A percentile compares a stretch with the other conserved stretches of the same genome.
Evolutionary conservation across 352 stramenopile species (phyloP).

Genomic region (Globisporangium lucens): DNA sequence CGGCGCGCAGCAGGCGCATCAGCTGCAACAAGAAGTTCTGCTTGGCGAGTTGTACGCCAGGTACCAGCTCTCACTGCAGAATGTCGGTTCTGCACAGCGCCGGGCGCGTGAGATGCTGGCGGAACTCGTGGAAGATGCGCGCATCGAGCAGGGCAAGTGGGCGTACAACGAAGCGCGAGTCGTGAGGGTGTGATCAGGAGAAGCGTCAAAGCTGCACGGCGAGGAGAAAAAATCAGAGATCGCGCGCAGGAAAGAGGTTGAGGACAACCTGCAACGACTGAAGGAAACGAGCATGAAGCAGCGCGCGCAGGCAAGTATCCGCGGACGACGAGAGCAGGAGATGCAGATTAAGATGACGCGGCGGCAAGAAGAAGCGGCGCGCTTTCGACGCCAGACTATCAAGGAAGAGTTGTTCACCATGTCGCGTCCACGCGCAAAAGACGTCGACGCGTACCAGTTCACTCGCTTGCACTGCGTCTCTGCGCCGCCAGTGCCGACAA

Average conservation of each 20-base stretch:
- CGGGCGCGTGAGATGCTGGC: conserved; percentile 53
- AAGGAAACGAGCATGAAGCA: conserved; percentile 41
- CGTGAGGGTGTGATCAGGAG: conserved; percentile 28
- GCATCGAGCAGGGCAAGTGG: conserved; percentile 60
- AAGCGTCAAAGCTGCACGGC: conserved; percentile 29
- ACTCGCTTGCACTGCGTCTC: conserved; percentile 46
- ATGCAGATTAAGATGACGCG: conserved; percentile 22
- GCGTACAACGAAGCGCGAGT: conserved; percentile 30
- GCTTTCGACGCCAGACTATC: conserved; percentile 21
- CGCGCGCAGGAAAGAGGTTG: conserved; percentile 30
- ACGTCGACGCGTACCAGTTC: conserved; percentile 52
- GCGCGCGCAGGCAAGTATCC: conserved; percentile 34
- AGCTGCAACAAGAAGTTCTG: conserved; percentile 31
- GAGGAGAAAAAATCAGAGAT: conserved; percentile 25
- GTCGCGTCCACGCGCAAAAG: conserved; percentile 29
- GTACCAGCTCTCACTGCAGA: conserved; percentile 60
- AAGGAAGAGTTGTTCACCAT: conserved; percentile 45
- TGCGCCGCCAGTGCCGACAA: conserved; percentile 2
- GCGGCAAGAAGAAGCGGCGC: conserved; percentile 28
- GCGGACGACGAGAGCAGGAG: conserved; percentile 37
- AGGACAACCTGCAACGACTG: conserved; percentile 45
- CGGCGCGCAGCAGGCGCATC: conserved; percentile 25
- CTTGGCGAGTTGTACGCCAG: conserved; percentile 45
- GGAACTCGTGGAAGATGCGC: conserved; percentile 48
- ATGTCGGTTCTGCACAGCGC: conserved; percentile 57